Percentiles rank a stretch among this genome's conserved stretches.
Conservation (phyloP, 164 flowering plant species). For the Macadamia integrifolia region DNA sequence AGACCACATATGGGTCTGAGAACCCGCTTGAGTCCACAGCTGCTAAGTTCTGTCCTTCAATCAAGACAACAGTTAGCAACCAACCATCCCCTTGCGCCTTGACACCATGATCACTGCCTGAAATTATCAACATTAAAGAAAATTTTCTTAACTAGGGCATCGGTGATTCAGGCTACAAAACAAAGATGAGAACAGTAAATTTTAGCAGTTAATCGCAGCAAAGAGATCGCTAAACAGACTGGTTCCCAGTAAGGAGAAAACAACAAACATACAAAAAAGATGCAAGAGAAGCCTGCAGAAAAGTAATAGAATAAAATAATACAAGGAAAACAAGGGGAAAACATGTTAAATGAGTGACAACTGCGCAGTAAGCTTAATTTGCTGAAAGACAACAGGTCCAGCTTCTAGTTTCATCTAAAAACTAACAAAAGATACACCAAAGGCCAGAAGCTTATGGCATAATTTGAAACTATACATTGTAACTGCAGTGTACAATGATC, state of each 20-base stretch:
- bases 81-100: conserved; percentile 98
- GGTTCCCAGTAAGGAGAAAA: background rate
- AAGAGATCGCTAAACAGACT: too few relatives aligned
- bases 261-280: too few relatives aligned
- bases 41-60: conserved; percentile 78
- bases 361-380: too few relatives aligned
- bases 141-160: background rate
- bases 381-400: background rate
- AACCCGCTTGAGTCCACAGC: conserved; percentile 82
- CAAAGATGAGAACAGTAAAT: background rate
- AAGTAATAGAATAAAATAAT: too few relatives aligned
- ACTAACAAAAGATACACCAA: background rate
- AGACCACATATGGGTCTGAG: conserved; percentile 91
- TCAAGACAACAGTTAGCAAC: conserved; percentile 89
- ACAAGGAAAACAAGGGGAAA: background rate
- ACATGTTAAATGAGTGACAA: background rate
- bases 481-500: background rate
- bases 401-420: background rate
- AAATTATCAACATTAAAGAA: background rate
- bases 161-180: background rate
- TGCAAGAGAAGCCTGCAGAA: too few relatives aligned
- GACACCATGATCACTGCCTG: conserved; percentile 92
- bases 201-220: too few relatives aligned
- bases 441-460: background rate
- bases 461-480: background rate